Evolutionary conservation across 352 stramenopile genomes (phyloP), one percentile per base, ranked within the genome.

Genomic region (Phytophthora ramorum): DNA sequence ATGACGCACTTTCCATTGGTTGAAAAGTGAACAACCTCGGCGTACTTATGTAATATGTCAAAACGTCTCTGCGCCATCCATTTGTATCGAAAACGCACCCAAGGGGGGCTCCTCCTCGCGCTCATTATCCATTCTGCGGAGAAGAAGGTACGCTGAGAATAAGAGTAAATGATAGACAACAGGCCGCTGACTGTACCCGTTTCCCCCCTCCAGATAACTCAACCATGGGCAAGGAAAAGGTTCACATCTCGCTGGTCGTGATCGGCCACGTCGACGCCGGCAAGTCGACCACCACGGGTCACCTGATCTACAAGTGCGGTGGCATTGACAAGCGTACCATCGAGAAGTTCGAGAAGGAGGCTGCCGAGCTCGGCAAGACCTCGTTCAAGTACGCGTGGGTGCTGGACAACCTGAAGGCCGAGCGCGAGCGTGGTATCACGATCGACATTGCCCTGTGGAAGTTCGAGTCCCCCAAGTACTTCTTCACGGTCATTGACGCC

Each of bases 361-460:
- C 97, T 20, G 89, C 80, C 34, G 97, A 99, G 79, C 70, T 98
- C n/a, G 97, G 97, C 59, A 99, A 99, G 83, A 87, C 82, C 30
- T 99, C 97, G 60, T 99, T 99, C 91, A 99, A 99, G 79, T 99
- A 99, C 81, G 97, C 97, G 28, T 99, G 97, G 96, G 92, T 99
- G 58, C 86, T 99, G 51, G 97, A 99, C 84, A 99, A 98, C 75
- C 86, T 98, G 26, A 99, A 99, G 86, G 94, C 96, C 51, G 97
- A 99, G 83, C 94, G 97, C 66, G 97, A 99, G 76, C 93, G 95
- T 73, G 97, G 97, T 85, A 98, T 99, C 76, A 99, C 82, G 52
- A 99, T 99, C 78, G 96, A 99, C 74, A 98, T 99, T 79, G 86
- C 96, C 30, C 73, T 98, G 65, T 98, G 92, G 89, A 99, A 99